These are phyloP conservation scores for Durusdinium trenchii DNA, from an alignment of 73 alveolate genomes.

Conservation along the genomic window DNA sequence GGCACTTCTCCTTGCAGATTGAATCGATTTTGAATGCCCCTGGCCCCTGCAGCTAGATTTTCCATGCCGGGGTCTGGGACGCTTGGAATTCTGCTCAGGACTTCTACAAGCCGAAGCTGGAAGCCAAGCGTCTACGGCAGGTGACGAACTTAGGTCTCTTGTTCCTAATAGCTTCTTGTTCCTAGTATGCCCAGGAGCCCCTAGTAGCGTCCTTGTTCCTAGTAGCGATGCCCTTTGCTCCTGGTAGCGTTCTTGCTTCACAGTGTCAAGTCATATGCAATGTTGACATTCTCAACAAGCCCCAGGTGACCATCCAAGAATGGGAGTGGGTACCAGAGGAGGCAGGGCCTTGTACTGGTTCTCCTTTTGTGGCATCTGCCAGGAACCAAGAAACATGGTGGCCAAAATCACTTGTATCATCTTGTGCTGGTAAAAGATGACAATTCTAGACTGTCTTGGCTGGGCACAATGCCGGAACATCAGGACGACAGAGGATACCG, in stretches of 20 bases:
- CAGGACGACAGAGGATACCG: conserved; percentile 64
- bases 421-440: not conserved
- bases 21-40: no score
- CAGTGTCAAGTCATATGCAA: no score
- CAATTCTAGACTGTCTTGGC: not conserved
- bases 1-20: no score
- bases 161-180: not conserved
- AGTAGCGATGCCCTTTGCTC: not conserved
- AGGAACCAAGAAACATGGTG: not conserved
- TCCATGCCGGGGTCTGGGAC: no score
- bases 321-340: conserved; percentile 87
- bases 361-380: not conserved
- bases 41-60: no score
- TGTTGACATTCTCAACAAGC: not conserved
- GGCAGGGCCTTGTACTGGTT: not conserved
- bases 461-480: not conserved
- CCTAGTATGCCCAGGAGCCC: not conserved
- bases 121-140: conserved; percentile 58
- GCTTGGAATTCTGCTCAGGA: conserved; percentile 16
- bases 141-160: not conserved
- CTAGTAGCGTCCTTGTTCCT: not conserved
- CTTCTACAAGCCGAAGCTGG: conserved; percentile 55
- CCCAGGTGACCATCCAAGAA: conserved; percentile 83
- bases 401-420: not conserved
- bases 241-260: no score